Conservation (phyloP, 495 filamentous ascomycete genomes). For the Tirmania nivea region DNA sequence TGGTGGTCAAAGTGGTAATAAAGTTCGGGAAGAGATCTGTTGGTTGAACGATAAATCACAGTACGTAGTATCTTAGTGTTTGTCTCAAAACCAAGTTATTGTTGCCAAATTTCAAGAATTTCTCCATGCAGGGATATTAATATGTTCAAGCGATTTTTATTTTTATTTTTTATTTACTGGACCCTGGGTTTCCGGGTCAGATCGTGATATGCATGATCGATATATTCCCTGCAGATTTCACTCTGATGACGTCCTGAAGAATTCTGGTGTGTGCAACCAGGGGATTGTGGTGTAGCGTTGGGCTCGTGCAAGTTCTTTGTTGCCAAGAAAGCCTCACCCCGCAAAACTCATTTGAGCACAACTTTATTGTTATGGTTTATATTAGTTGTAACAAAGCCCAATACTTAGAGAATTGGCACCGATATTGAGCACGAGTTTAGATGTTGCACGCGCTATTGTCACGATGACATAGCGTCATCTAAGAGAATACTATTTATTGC, state of each 20-base stretch:
- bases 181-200: not conserved
- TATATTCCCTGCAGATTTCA: not conserved
- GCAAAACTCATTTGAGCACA: too few relatives aligned
- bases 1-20: too few relatives aligned
- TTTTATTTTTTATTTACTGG: too few relatives aligned
- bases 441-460: not conserved
- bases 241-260: not conserved
- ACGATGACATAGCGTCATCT: too few relatives aligned
- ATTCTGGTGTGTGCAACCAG: not conserved
- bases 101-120: not conserved
- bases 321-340: not conserved
- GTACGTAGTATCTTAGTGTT: not conserved
- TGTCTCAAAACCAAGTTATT: not conserved
- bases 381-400: too few relatives aligned
- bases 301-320: not conserved
- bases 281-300: not conserved
- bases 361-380: too few relatives aligned
- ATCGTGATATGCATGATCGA: not conserved
- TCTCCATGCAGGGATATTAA: not conserved
- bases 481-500: too few relatives aligned
- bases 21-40: not conserved
- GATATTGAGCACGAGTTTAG: too few relatives aligned
- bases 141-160: not conserved
- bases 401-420: too few relatives aligned
- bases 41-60: not conserved